Percentiles rank a stretch among this genome's conserved stretches.
These are phyloP conservation scores for Calonectria pauciramosa DNA, from an alignment of 2,329 filamentous ascomycete genomes.

Conservation along the genomic window DNA sequence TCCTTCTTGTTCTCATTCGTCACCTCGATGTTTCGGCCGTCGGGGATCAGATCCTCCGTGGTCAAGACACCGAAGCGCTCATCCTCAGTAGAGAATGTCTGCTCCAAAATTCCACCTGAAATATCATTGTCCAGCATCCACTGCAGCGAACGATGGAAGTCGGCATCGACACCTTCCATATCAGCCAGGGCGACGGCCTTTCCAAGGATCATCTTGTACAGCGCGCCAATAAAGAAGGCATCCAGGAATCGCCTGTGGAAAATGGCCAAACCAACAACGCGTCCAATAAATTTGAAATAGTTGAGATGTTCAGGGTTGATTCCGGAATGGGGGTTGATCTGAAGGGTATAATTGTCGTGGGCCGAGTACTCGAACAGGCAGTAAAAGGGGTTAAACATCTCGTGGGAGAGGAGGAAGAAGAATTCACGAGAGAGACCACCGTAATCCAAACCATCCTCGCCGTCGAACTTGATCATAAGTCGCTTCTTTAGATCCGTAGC, in stretches of 20 bases:
- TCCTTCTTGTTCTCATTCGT: constrained; percentile 99
- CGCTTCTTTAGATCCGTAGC: constrained; percentile 97
- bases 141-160: constrained; percentile 95
- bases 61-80: constrained; percentile 96
- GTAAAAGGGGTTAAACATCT: constrained; percentile 99
- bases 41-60: constrained; percentile 92
- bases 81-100: constrained; percentile 97
- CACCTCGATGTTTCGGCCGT: constrained; percentile 92
- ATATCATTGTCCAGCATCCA: constrained; percentile 99
- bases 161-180: constrained; percentile 99
- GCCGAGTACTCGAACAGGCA: constrained; percentile 99
- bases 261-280: constrained; percentile 95
- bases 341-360: constrained; percentile 99
- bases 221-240: constrained; percentile 98
- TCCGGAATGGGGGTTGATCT: constrained; percentile 99
- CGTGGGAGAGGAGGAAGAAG: constrained; percentile 98
- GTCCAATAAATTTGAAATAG: constrained; percentile 99
- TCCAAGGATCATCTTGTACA: constrained; percentile 99
- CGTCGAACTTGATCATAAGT: constrained; percentile 99
- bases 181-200: constrained; percentile 93
- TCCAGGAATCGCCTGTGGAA: constrained; percentile 98
- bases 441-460: constrained; percentile 97
- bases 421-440: constrained; percentile 98
- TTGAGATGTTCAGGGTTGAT: constrained; percentile 99
- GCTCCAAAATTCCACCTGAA: constrained; percentile 88